Evolutionary conservation across 2,329 filamentous ascomycete species (phyloP), one percentile per base, ranked within the genome.

Genomic region (Penicillium thymicola): DNA sequence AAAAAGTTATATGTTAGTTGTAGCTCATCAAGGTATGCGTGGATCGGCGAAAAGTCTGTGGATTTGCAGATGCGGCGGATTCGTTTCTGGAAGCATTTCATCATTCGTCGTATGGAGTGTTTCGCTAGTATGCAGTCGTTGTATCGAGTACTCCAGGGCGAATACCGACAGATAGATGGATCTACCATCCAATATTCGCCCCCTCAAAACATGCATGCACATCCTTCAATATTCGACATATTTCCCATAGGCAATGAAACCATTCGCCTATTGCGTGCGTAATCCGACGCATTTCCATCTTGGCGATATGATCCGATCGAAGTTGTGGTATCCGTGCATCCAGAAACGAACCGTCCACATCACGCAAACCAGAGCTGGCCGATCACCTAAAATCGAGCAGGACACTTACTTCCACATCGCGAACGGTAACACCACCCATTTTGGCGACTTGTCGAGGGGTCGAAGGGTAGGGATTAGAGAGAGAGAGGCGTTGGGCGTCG

Each of bases 341-440:
- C 62, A 62, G 59, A 63, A 63, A 60, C 59, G 57, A 64, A 65
- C 54, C 51, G 42, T 57, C 37, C 48, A 57, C 51, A 54, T 46
- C 55, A 47, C 40, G 48, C 60, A 61, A 52, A 59, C 54, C 60
- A 58, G 58, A 66, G 58, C 60, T 55, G 49, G 54, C 51, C 51
- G 53, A 58, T 51, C 54, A 59, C 41, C 51, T 43, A 49, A 45
- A 57, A 51, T 63, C 61, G 59, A 59, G 47, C 53, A 63, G 58
- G 64, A 69, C 58, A 77, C 79, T 73, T 79, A 83, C 81, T 75
- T 84, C 82, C 76, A 87, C 84, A 81, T 86, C 84, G 76, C 83
- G 83, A 78, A 87, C 85, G 72, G 79, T 81, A 76, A 87, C 84
- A 77, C 85, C 84, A 78, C 82, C 81, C 85, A 87, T 87, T 75